Evolutionary conservation across 805 yeast species (phyloP).

Genomic region (Kluyveromyces starmeri): DNA sequence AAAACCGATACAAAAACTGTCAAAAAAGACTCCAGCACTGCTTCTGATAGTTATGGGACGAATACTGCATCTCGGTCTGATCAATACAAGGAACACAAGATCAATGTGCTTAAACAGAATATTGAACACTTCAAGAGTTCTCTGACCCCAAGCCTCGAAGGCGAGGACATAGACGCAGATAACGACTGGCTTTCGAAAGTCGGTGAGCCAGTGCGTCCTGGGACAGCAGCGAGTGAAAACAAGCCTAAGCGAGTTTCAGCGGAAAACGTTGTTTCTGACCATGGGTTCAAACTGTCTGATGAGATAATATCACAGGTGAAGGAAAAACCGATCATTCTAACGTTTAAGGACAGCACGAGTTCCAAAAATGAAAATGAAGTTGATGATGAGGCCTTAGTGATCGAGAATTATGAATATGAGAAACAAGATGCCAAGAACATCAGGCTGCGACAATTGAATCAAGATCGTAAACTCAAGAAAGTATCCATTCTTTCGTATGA

Average conservation of each 20-base stretch:
- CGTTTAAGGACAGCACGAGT: conserved; percentile 39
- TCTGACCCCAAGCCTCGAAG: not conserved
- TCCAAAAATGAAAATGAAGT: conserved; percentile 27
- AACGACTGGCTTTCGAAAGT: conserved; percentile 20
- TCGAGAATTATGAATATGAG: conserved; percentile 23
- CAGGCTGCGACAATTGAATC: conserved; percentile 26
- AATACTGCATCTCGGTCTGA: too few species aligned
- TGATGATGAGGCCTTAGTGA: conserved; percentile 18
- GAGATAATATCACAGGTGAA: conserved; percentile 34
- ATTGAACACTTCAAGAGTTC: not conserved
- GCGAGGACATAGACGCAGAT: conserved; percentile 6
- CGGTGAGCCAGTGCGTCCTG: conserved; percentile 17
- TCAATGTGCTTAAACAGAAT: not conserved
- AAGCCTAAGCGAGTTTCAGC: conserved; percentile 2
- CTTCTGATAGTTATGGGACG: too few species aligned
- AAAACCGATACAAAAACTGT: too few species aligned
- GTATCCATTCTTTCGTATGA: conserved; percentile 8
- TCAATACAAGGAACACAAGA: not conserved
- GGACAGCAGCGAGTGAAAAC: too few species aligned
- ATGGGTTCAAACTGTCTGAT: conserved; percentile 37
- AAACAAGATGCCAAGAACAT: conserved; percentile 27
- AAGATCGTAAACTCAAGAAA: conserved; percentile 27
- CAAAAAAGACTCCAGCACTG: too few species aligned
- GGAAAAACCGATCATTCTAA: conserved; percentile 40
- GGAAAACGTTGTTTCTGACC: conserved; percentile 7